A percentile compares a stretch with the other conserved stretches of the same genome.
Conservation (phyloP, 768 basidiomycete species). For the Pholiota microspora region DNA sequence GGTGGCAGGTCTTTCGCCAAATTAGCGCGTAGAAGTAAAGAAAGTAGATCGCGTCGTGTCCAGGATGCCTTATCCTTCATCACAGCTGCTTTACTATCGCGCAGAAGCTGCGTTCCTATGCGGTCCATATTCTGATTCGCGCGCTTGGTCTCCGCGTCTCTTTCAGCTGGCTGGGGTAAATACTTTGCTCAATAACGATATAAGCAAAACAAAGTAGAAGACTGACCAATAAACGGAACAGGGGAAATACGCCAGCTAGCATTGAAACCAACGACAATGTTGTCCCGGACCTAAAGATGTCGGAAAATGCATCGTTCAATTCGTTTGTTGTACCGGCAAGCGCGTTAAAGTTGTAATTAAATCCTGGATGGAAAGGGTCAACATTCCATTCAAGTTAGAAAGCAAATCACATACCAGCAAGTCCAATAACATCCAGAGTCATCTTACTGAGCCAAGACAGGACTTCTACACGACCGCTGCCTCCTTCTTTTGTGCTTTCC, state of each 20-base stretch:
- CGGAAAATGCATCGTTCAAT: slow-evolving; percentile 50
- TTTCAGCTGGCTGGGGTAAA: slow-evolving; percentile 26
- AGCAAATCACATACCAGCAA: slow-evolving; percentile 49
- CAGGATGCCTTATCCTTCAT: slow-evolving; percentile 20
- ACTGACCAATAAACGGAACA: slow-evolving; percentile 36
- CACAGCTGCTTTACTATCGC: slow-evolving; percentile 44
- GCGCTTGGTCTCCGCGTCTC: slow-evolving; percentile 25
- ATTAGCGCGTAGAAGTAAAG: slow-evolving; percentile 62
- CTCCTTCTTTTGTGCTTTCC: slow-evolving; percentile 32
- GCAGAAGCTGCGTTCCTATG: slow-evolving; percentile 48
- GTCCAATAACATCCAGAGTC: slow-evolving; percentile 77
- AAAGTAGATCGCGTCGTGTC: slow-evolving; percentile 54
- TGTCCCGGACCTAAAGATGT: slow-evolving; percentile 47
- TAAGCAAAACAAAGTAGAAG: no score
- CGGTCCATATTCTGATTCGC: slow-evolving; percentile 42
- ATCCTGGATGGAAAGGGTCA: slow-evolving; percentile 19
- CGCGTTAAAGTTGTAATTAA: slow-evolving; percentile 33
- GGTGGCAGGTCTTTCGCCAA: slow-evolving; percentile 57
- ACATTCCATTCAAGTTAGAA: slow-evolving; percentile 25
- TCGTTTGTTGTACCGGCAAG: slow-evolving; percentile 38
- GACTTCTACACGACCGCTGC: slow-evolving; percentile 46
- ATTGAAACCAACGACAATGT: slow-evolving; percentile 31
- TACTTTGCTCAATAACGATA: no score
- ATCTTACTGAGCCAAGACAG: slow-evolving; percentile 63
- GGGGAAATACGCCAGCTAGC: slow-evolving; percentile 33